Evolutionary conservation across 352 stramenopile species (phyloP), one percentile per base, ranked within the genome.

Genomic region (Globisporangium viniferum): DNA sequence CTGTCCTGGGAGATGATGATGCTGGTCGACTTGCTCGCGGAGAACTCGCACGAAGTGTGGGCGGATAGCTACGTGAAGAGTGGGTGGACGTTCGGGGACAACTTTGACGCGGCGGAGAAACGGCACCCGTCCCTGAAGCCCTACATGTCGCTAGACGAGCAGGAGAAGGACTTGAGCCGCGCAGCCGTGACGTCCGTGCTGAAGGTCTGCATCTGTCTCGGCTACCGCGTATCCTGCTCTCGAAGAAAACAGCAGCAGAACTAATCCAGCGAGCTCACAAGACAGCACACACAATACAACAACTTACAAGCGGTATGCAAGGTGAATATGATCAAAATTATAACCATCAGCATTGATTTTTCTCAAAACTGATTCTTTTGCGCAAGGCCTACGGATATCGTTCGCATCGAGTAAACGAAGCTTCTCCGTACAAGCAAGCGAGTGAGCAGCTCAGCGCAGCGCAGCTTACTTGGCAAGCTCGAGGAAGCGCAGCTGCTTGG

Each of bases 1-100:
- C 69, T 92, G 14, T 80, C 80, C 27, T 90, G 84, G 77, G 76
- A 92, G 24, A 66, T 89, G 59, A 64, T 90, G 60, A 76, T 92
- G 70, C 76, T 92, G 24, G 69, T 90, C 14, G 84, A 93, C 72
- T 53, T 91, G 22, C 72, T 93, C 0, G 83, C 81, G 14, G 81
- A 91, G 66, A 91, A 91, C 68, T 76, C 82, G 33, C 82, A 93
- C 51, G 82, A 91, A 62, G 79, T 91, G 27, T 93, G 84, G 84
- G 82, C 84, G 4, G 63, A 71, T 0, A 75, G 80, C 5, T 88
- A 87, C 66, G 59, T 79, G 20, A 22, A 72, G 5, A 75, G 67
- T 10, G 79, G 80, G 0, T 93, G 84, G 84, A 62, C 35, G 4
- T 67, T 66, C 20, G 78, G 79, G 7, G 22, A 60, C 1, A 46